Base-by-base conservation (phyloP, 177 flowering plant species). In the Vitis hybrid region DNA sequence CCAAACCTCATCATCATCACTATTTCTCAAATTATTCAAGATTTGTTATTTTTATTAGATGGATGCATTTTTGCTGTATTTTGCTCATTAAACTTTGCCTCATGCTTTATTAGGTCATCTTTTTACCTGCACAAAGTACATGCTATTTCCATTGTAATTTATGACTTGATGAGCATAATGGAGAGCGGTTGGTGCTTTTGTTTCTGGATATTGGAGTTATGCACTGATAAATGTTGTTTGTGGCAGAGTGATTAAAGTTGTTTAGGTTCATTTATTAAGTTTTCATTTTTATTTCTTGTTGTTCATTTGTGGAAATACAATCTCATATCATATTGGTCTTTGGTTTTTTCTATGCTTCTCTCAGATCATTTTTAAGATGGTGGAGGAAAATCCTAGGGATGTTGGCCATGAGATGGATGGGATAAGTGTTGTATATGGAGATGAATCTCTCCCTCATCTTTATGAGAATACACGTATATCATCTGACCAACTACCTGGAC, bases 381-480 rank as follows among this genome's bases (percentile, higher is more conserved):
- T 94, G 67, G 97, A 95, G 78, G 91, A 90, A 62, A 85, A 88
- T 76, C 94, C 98, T 49, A 83, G 92, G 78, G 99, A 95, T 64
- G 86, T 87, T 72, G 90, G 90, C 65, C 89, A 87, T 63, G 91
- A 87, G 67, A 87, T 94, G 93, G 97, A 86, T 75, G 90, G 80
- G 31, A 31, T 92, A 68, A 85, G 79, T 75, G 87, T 92, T 80
- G 87, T 88, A n/a, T 94, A 87, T 82, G 98, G 94, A 38, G 99
- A 94, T 77, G 98, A 95, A 76, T 89, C 98, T 65, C 75, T 95
- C 24, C 92, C 97, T 57, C 97, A 88, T 63, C 85, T 94, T 0
- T 95, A 94, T 78, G 99, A 94, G 78, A 90, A 89, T 84, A 90
- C 97, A 62, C 90, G 92, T 3, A 78, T 90, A 73, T 92, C 98